These are phyloP conservation scores for Selaginella tamariscina DNA, from an alignment of 75 land plant genomes.

Conservation along the genomic window DNA sequence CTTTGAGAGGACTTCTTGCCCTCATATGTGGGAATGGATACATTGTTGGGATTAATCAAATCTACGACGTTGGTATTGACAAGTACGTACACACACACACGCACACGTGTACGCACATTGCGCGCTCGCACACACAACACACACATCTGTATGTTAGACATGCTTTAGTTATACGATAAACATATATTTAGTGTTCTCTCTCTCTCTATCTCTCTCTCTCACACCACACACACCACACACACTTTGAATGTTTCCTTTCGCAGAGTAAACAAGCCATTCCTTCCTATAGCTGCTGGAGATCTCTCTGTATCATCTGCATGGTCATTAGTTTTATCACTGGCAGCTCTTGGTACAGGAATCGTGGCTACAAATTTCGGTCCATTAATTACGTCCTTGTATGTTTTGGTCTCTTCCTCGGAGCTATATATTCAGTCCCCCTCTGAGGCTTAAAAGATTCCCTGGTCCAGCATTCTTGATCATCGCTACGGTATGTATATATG, in stretches of 20 bases:
- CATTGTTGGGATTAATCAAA: slow-evolving; percentile 96
- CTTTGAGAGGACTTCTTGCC: slow-evolving; percentile 69
- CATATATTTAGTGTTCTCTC: too few relatives aligned
- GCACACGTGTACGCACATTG: too few relatives aligned
- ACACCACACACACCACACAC: background rate
- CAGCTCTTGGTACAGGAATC: slow-evolving; percentile 49
- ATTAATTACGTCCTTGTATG: slow-evolving; percentile 65
- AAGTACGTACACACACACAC: too few relatives aligned
- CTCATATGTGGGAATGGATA: slow-evolving; percentile 92
- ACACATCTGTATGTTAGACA: too few relatives aligned
- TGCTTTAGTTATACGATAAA: too few relatives aligned
- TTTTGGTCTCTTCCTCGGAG: slow-evolving; percentile 82
- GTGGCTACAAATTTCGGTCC: slow-evolving; percentile 82
- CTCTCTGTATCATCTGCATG: slow-evolving; percentile 82
- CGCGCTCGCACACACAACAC: too few relatives aligned
- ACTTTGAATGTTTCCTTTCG: slow-evolving; percentile 10
- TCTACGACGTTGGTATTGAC: slow-evolving; percentile 90
- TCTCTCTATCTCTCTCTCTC: background rate
- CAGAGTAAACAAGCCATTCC: slow-evolving; percentile 96
- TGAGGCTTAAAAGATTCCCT: slow-evolving; percentile 81
- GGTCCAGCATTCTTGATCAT: slow-evolving; percentile 94
- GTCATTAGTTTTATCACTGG: slow-evolving; percentile 59
- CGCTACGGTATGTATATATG: slow-evolving; percentile 51
- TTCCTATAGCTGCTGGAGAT: slow-evolving; percentile 96
- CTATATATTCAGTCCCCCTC: slow-evolving; percentile 98